Percentiles rank a stretch among this genome's conserved stretches.
These are phyloP conservation scores for Yamadazyma dushanensis DNA, from an alignment of 1,139 yeast genomes.

Conservation along the genomic window DNA sequence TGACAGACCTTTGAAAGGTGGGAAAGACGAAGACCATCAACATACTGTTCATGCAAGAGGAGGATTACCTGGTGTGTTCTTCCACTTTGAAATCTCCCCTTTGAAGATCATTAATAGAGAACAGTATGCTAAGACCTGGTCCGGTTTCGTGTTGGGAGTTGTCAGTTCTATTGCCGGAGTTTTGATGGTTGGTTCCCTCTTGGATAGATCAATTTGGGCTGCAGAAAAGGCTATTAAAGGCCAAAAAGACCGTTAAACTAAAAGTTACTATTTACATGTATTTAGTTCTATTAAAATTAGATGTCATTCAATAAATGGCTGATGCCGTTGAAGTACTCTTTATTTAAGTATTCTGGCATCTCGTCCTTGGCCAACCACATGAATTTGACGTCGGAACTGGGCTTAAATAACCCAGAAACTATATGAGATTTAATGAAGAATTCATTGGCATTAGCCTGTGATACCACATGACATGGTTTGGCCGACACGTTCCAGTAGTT, in stretches of 20 bases:
- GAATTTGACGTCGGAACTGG: constrained; percentile 42
- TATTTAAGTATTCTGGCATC: constrained; percentile 53
- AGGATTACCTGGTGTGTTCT: constrained; percentile 87
- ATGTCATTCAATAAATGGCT: constrained; percentile 53
- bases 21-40: constrained; percentile 87
- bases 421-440: constrained; percentile 87
- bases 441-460: constrained; percentile 37
- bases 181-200: constrained; percentile 83
- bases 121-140: constrained; percentile 75
- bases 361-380: constrained; percentile 90
- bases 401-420: constrained; percentile 77
- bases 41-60: constrained; percentile 82
- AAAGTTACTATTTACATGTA: constrained; percentile 14
- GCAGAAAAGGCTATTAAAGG: constrained; percentile 79
- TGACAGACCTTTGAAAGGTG: constrained; percentile 82
- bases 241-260: constrained; percentile 55
- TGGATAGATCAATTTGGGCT: constrained; percentile 86
- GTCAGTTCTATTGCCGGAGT: constrained; percentile 93
- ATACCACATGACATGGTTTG: constrained; percentile 75
- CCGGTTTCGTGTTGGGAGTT: constrained; percentile 81
- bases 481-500: constrained; percentile 89
- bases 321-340: constrained; percentile 55
- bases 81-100: constrained; percentile 90
- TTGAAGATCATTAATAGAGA: constrained; percentile 87
- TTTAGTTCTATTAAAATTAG: constrained; percentile 18